Percentiles rank a stretch among this genome's conserved stretches.
These are phyloP conservation scores for Desmodesmus armatus DNA, from an alignment of 139 green algal species.

Conservation along the genomic window DNA sequence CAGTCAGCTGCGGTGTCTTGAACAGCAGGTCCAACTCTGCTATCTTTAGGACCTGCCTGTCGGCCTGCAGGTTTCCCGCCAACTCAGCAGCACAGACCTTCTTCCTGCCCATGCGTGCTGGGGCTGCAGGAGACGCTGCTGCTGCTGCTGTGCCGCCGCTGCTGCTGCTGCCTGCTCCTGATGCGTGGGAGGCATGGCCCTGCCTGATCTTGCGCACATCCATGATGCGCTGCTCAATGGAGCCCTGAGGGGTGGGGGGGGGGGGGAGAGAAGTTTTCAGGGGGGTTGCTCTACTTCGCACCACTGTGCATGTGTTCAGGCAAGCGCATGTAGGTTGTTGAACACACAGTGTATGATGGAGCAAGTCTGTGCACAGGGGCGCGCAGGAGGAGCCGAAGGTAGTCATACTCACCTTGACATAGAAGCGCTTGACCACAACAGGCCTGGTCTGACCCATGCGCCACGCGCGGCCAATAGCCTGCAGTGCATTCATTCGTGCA, in stretches of 20 bases:
- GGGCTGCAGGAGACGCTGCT: background rate
- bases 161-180: slow-evolving; percentile 19
- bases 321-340: too few relatives aligned
- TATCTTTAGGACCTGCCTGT: slow-evolving; percentile 65
- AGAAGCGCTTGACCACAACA: slow-evolving; percentile 76
- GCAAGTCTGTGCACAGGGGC: too few relatives aligned
- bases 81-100: slow-evolving; percentile 31
- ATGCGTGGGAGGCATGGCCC: background rate
- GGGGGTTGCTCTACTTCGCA: too few relatives aligned
- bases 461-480: slow-evolving; percentile 68
- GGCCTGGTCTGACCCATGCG: slow-evolving; percentile 83
- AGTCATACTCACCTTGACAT: slow-evolving; percentile 64
- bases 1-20: slow-evolving; percentile 26
- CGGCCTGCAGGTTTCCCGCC: slow-evolving; percentile 54
- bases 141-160: slow-evolving; percentile 15
- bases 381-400: too few relatives aligned
- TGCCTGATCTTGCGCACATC: slow-evolving; percentile 63
- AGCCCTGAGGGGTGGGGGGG: slow-evolving; percentile 66
- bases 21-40: slow-evolving; percentile 74
- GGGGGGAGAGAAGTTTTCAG: too few relatives aligned
- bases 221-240: slow-evolving; percentile 77
- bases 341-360: background rate
- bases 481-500: too few relatives aligned
- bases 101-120: background rate
- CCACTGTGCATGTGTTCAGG: too few relatives aligned